Conservation (phyloP, 2,329 filamentous ascomycete species). For the Fusarium circinatum region DNA sequence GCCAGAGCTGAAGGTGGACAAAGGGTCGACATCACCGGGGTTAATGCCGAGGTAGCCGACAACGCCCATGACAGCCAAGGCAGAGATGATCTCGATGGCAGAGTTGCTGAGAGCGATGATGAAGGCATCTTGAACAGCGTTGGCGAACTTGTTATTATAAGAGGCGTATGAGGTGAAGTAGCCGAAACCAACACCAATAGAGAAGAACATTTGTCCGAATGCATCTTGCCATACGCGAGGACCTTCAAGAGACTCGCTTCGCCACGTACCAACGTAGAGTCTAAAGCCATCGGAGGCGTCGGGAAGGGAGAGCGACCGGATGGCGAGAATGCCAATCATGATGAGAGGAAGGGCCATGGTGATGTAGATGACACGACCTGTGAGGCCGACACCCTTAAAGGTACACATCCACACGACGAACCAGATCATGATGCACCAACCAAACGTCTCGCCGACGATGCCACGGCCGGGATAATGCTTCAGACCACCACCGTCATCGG, state of each 20-base stretch:
- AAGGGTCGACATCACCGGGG: constrained; percentile 45
- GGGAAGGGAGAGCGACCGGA: constrained; percentile 59
- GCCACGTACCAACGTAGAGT: constrained; percentile 53
- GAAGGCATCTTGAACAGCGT: constrained; percentile 62
- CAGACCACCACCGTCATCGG: neutral
- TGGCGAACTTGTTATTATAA: constrained; percentile 63
- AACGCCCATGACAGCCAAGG: constrained; percentile 59
- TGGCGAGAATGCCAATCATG: constrained; percentile 62
- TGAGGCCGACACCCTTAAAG: constrained; percentile 64
- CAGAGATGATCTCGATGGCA: constrained; percentile 59
- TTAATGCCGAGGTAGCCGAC: constrained; percentile 55
- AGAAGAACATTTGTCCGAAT: constrained; percentile 57
- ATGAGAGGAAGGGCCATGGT: constrained; percentile 66
- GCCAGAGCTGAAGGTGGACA: constrained; percentile 62
- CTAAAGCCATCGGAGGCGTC: constrained; percentile 61
- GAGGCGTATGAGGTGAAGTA: constrained; percentile 66
- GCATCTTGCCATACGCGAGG: constrained; percentile 60
- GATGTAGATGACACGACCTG: constrained; percentile 65
- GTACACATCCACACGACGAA: constrained; percentile 67
- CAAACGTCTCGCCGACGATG: constrained; percentile 62
- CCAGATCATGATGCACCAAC: constrained; percentile 66
- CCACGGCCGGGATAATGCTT: constrained; percentile 52
- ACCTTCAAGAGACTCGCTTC: constrained; percentile 53
- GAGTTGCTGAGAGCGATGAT: constrained; percentile 64
- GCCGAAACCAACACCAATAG: constrained; percentile 62